phyloP scores from a whole-genome alignment of 176 grass and related monocot species.

The Oryza coarctata region DNA sequence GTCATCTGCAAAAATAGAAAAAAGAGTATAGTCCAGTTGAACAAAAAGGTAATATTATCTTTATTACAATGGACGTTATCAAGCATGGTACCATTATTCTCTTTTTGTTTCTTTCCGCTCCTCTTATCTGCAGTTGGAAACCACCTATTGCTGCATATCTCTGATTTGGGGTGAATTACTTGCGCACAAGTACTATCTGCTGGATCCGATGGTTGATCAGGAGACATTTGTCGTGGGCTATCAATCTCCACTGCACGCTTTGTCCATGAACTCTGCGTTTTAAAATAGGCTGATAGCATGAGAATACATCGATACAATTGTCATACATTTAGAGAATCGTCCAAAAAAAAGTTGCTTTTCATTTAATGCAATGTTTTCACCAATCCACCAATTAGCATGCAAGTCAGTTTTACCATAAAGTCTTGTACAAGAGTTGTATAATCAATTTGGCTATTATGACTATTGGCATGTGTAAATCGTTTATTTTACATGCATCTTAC shows the following conservation, averaged over 20 bases:
- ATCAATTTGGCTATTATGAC: conserved; percentile 6
- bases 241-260: conserved; percentile 80
- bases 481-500: neutral
- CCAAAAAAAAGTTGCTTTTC: neutral
- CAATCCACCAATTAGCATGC: neutral
- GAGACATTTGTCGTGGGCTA: conserved; percentile 60
- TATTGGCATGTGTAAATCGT: neutral
- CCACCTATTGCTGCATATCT: conserved; percentile 67
- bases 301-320: conserved; percentile 27
- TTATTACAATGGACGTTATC: neutral
- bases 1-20: conserved; percentile 58
- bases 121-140: conserved; percentile 45
- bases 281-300: conserved; percentile 24
- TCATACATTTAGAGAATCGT: neutral
- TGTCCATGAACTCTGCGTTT: conserved; percentile 90
- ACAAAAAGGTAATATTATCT: conserved; percentile 19
- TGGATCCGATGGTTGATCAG: conserved; percentile 57
- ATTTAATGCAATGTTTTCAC: neutral
- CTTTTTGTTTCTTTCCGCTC: conserved; percentile 50
- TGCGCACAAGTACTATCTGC: conserved; percentile 88
- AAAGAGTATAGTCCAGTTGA: conserved; percentile 12
- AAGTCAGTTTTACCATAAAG: neutral
- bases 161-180: conserved; percentile 75
- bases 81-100: conserved; percentile 57
- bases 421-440: neutral